A percentile compares a stretch with the other conserved stretches of the same genome.
Evolutionary conservation across 73 alveolate species (phyloP).

Genomic region (Tetrahymena thermophila): DNA sequence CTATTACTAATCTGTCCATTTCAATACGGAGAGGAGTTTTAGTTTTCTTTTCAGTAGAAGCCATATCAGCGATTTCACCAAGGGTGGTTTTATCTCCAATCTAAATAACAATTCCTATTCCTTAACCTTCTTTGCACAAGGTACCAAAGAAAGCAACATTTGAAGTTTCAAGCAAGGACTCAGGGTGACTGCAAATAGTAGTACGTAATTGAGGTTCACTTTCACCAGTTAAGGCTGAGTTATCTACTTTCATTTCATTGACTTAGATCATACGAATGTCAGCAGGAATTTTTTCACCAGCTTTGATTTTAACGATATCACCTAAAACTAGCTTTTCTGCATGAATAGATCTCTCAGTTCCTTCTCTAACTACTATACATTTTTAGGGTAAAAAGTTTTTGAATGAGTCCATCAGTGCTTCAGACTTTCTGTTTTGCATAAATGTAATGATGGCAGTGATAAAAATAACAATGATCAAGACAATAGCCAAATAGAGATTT

Average conservation of each 20-base stretch:
- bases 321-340: conserved; percentile 90
- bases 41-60: conserved; percentile 72
- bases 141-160: conserved; percentile 89
- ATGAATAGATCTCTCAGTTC: conserved; percentile 51
- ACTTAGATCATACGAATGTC: conserved; percentile 81
- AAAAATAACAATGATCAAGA: conserved; percentile 67
- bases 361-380: conserved; percentile 72
- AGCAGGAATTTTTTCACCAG: conserved; percentile 97
- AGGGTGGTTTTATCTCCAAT: conserved; percentile 90
- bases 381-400: conserved; percentile 56
- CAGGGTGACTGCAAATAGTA: conserved; percentile 58
- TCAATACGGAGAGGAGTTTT: conserved; percentile 88
- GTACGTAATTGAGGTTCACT: conserved; percentile 58
- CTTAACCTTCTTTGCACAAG: conserved; percentile 87
- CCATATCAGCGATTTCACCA: conserved; percentile 92
- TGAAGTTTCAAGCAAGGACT: conserved; percentile 79
- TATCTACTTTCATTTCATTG: conserved; percentile 85
- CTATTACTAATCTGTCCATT: conserved; percentile 81
- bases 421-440: conserved; percentile 65
- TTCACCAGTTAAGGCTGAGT: conserved; percentile 96
- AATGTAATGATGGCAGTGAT: conserved; percentile 71
- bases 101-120: conserved; percentile 81
- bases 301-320: conserved; percentile 77
- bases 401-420: conserved; percentile 89
- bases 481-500: conserved; percentile 71